Conservation (phyloP, 352 stramenopile genomes). For the Phytophthora tentaculata region DNA sequence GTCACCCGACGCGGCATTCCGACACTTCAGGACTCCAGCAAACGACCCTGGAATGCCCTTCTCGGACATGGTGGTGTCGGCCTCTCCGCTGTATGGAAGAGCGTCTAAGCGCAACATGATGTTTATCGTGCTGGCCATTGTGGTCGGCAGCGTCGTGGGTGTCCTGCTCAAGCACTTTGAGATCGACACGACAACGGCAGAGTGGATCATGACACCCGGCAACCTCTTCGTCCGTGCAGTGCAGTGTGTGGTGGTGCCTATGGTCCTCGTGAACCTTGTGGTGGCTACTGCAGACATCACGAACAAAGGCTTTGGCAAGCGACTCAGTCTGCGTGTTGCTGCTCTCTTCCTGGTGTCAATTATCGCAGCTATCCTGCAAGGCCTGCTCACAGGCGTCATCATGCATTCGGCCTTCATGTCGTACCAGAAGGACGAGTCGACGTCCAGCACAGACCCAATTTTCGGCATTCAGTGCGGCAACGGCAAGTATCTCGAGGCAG, state of each 20-base stretch:
- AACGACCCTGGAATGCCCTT: conserved; percentile 36
- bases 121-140: conserved; percentile 53
- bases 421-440: conserved; percentile 27
- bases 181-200: conserved; percentile 45
- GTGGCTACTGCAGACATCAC: conserved; percentile 73
- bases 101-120: conserved; percentile 55
- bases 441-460: conserved; percentile 45
- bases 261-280: conserved; percentile 83
- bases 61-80: conserved; percentile 32
- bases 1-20: conserved; percentile 59
- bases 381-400: conserved; percentile 63
- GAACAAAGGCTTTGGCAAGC: conserved; percentile 51
- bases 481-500: conserved; percentile 66
- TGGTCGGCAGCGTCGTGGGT: conserved; percentile 50
- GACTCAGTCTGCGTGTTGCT: conserved; percentile 52
- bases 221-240: conserved; percentile 79
- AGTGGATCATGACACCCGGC: conserved; percentile 76
- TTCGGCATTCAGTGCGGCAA: conserved; percentile 84
- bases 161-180: conserved; percentile 61
- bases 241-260: conserved; percentile 79
- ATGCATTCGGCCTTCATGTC: conserved; percentile 52
- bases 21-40: conserved; percentile 57
- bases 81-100: conserved; percentile 41
- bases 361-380: conserved; percentile 55
- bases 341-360: conserved; percentile 55